Percentiles rank a stretch among this genome's conserved stretches.
Evolutionary conservation across 805 yeast species (phyloP).

Genomic region (Lachancea dasiensis): DNA sequence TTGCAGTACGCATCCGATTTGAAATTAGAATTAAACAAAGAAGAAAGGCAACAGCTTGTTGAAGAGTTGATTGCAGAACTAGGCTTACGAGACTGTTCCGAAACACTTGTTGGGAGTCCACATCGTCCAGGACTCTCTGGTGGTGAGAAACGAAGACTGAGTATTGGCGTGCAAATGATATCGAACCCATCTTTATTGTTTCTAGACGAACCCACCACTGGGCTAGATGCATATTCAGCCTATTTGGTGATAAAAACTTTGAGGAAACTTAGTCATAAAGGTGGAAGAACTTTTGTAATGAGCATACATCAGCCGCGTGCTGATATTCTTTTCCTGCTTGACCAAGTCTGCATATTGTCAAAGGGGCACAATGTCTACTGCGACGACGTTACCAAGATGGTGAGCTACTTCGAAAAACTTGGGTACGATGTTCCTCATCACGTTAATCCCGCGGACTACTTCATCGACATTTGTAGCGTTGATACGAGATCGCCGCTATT

Average conservation of each 20-base stretch:
- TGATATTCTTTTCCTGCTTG: conserved; percentile 65
- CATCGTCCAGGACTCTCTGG: conserved; percentile 66
- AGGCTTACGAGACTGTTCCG: conserved; percentile 58
- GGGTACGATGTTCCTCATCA: conserved; percentile 42
- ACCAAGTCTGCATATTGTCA: conserved; percentile 60
- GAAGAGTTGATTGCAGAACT: conserved; percentile 55
- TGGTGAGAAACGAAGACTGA: conserved; percentile 74
- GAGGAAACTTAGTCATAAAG: conserved; percentile 45
- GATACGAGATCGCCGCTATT: conserved; percentile 40
- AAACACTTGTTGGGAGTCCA: conserved; percentile 52
- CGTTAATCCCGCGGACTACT: conserved; percentile 57
- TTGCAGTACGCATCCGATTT: conserved; percentile 65
- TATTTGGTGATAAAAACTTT: conserved; percentile 55
- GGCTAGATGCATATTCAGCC: conserved; percentile 76
- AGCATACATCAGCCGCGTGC: conserved; percentile 83
- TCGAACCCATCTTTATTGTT: conserved; percentile 72
- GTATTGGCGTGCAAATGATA: conserved; percentile 71
- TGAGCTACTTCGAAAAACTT: conserved; percentile 43
- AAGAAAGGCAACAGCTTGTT: conserved; percentile 45
- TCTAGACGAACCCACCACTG: conserved; percentile 86
- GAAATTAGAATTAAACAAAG: conserved; percentile 44
- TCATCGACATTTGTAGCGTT: conserved; percentile 52
- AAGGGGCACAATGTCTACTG: conserved; percentile 52
- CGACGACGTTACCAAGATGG: conserved; percentile 40
- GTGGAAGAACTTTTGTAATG: conserved; percentile 66